Conservation (phyloP, 1,284 basidiomycete species). For the Ceratobasidium sp. region DNA sequence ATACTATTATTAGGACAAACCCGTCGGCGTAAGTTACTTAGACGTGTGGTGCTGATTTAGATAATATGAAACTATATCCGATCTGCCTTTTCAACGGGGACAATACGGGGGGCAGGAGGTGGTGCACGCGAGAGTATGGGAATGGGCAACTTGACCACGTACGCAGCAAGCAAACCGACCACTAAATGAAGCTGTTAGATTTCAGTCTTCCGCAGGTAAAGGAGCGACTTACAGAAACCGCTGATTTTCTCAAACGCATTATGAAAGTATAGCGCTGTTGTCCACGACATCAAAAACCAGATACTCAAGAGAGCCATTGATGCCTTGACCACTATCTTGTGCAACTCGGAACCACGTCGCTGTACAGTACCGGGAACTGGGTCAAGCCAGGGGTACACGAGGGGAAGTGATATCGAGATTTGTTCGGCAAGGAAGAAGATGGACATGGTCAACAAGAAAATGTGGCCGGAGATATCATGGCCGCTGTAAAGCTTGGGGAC, state of each 20-base stretch:
- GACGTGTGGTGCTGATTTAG: neutral
- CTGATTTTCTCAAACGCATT: conserved; percentile 87
- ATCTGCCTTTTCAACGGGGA: conserved; percentile 24
- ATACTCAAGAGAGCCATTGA: conserved; percentile 69
- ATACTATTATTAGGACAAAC: neutral
- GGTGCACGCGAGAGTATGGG: conserved; percentile 32
- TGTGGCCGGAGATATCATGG: conserved; percentile 94
- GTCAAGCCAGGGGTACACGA: conserved; percentile 58
- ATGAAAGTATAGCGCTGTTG: conserved; percentile 93
- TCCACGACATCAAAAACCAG: conserved; percentile 82
- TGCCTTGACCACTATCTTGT: conserved; percentile 63
- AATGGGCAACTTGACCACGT: conserved; percentile 24
- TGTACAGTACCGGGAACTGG: conserved; percentile 37
- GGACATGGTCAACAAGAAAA: conserved; percentile 91
- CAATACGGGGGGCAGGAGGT: conserved; percentile 24
- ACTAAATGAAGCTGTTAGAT: conserved; percentile 7
- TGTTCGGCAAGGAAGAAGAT: conserved; percentile 85
- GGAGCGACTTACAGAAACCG: conserved; percentile 75
- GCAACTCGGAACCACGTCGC: conserved; percentile 51
- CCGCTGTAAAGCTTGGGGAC: conserved; percentile 73
- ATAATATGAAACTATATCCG: conserved; percentile 13
- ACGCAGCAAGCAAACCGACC: conserved; percentile 21
- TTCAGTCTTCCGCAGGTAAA: neutral
- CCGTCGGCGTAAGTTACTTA: neutral
- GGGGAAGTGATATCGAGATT: conserved; percentile 63